phyloP scores from a whole-genome alignment of 176 grass and related monocot species.

The Urochloa ruziziensis region DNA sequence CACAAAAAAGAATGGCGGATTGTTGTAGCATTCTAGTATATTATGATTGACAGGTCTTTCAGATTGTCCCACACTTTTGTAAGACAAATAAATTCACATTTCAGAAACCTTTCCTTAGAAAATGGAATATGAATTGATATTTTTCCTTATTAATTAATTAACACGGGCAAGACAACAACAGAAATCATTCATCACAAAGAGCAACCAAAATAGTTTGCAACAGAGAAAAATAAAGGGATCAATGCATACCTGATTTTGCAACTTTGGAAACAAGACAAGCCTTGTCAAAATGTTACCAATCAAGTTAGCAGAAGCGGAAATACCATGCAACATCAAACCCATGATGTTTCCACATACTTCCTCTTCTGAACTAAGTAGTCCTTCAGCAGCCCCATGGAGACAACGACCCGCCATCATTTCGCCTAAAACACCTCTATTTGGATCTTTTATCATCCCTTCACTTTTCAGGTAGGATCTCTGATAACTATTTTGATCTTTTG shows the following conservation, averaged over 20 bases:
- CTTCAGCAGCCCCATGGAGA: conserved; percentile 34
- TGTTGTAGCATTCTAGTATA: neutral
- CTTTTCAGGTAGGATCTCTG: conserved; percentile 23
- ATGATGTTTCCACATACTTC: conserved; percentile 78
- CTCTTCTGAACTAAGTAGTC: conserved; percentile 50
- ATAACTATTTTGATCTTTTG: conserved; percentile 29
- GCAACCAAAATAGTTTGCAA: conserved; percentile 17
- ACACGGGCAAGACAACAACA: conserved; percentile 19
- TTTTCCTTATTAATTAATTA: neutral
- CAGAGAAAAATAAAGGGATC: conserved; percentile 24
- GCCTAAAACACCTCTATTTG: conserved; percentile 27
- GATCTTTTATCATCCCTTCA: conserved; percentile 23
- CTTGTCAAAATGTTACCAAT: conserved; percentile 68
- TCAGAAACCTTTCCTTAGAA: neutral
- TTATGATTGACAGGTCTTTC: neutral
- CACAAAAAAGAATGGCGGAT: neutral
- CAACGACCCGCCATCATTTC: conserved; percentile 23
- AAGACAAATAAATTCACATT: neutral
- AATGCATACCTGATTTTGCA: conserved; percentile 72
- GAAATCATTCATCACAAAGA: conserved; percentile 7
- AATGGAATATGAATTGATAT: neutral
- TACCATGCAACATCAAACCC: conserved; percentile 95
- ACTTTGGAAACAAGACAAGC: conserved; percentile 53
- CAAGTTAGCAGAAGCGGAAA: conserved; percentile 66
- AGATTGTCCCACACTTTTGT: neutral